These are phyloP conservation scores for Calonectria crousiana DNA, from an alignment of 2,329 filamentous ascomycete species.

Conservation along the genomic window DNA sequence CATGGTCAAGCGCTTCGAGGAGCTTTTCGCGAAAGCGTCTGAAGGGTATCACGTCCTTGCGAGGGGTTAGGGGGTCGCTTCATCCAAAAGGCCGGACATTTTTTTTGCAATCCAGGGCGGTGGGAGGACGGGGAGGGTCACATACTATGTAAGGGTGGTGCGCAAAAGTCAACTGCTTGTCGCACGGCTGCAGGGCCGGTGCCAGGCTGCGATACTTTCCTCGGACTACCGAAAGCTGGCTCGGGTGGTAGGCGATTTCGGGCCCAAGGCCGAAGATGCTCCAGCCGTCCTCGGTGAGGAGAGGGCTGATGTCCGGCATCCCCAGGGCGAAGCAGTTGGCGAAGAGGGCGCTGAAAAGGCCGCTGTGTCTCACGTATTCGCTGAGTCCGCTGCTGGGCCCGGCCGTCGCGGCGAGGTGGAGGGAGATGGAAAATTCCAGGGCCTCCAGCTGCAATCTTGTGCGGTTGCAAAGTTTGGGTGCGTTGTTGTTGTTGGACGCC, in stretches of 20 bases:
- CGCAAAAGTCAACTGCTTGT: conserved; percentile 47
- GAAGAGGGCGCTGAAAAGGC: conserved; percentile 51
- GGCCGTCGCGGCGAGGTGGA: conserved; percentile 23
- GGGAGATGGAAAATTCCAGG: conserved; percentile 35
- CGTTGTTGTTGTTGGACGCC: neutral
- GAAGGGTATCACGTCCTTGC: conserved; percentile 51
- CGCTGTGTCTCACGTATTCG: conserved; percentile 33
- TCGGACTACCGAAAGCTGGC: conserved; percentile 40
- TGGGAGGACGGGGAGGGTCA: neutral
- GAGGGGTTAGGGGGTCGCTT: conserved; percentile 22
- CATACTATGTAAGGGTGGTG: conserved; percentile 51
- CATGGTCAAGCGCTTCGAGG: conserved; percentile 39
- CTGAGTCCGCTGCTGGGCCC: conserved; percentile 30
- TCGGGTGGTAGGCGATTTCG: conserved; percentile 37
- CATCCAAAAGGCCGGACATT: neutral
- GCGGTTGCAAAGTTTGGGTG: neutral
- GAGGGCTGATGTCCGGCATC: conserved; percentile 38
- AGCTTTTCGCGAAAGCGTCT: conserved; percentile 47
- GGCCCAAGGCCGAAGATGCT: conserved; percentile 48
- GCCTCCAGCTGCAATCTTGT: conserved; percentile 37
- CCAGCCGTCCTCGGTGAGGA: conserved; percentile 45
- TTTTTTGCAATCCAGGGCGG: too few species aligned
- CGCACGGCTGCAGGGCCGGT: conserved; percentile 47
- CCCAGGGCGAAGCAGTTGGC: conserved; percentile 53
- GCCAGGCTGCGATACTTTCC: conserved; percentile 40